These are phyloP conservation scores for Hypoxylon sp. DNA, from an alignment of 2,329 filamentous ascomycete genomes.

Conservation along the genomic window DNA sequence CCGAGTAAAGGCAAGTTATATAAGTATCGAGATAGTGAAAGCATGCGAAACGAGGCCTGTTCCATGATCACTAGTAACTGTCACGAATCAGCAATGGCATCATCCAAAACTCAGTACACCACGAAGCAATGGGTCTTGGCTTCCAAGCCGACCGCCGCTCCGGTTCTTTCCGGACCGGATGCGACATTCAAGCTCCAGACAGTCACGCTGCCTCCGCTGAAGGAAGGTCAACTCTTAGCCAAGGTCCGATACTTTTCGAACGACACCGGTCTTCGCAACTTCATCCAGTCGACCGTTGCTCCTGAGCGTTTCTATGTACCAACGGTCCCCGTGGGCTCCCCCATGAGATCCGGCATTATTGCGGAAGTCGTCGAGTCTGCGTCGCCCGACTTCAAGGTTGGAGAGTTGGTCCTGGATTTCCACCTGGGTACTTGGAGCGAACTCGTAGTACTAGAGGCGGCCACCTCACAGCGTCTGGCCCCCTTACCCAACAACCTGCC, in stretches of 20 bases:
- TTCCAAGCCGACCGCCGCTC: conserved; percentile 47
- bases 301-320: conserved; percentile 51
- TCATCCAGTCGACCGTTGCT: conserved; percentile 49
- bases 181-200: conserved; percentile 52
- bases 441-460: conserved; percentile 47
- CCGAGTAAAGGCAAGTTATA: background rate
- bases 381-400: conserved; percentile 41
- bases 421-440: conserved; percentile 52
- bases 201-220: conserved; percentile 44
- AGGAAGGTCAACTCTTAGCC: conserved; percentile 49
- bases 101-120: conserved; percentile 34
- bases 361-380: conserved; percentile 51
- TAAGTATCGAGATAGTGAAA: conserved; percentile 17
- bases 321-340: conserved; percentile 46
- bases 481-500: conserved; percentile 46
- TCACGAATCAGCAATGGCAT: conserved; percentile 22
- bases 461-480: conserved; percentile 40
- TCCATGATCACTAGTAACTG: conserved; percentile 1
- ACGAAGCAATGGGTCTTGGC: conserved; percentile 53
- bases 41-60: background rate
- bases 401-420: conserved; percentile 49
- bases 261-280: conserved; percentile 52
- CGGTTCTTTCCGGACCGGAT: conserved; percentile 49
- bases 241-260: conserved; percentile 52
- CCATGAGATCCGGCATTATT: conserved; percentile 52